Evolutionary conservation across 2,329 filamentous ascomycete species (phyloP), one percentile per base, ranked within the genome.

Genomic region (Penicillium sp.): DNA sequence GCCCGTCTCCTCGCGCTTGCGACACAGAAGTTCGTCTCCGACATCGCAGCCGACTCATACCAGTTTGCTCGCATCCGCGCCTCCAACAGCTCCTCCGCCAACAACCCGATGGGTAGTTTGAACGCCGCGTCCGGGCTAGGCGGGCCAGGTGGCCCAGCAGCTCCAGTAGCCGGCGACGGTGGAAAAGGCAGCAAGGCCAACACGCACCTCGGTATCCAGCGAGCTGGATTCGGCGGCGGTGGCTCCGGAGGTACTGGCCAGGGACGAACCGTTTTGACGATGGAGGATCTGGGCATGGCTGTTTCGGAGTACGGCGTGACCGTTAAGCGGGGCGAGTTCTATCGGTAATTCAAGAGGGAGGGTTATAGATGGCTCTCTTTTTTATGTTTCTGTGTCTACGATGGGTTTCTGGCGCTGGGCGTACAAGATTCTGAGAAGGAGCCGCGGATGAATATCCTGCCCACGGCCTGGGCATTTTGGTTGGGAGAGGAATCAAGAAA

Each of bases 271-370:
- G 92, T 98, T 47, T 78, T 98, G 54, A 97, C 93, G 0, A 97
- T 98, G 93, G 93, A 98, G 73, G 93, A 98, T 70, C 72, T 98
- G 62, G 93, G 93, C 13, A 97, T 97, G 90, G 93, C 93, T 1
- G 92, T 97, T 27, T 88, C 88, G 28, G 93, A 98, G 77, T 98
- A 97, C 68, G 93, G 93, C 1, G 90, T 98, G 45, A 98, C 95
- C 67, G 88, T 97, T 46, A 97, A 95, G 82, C 81, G 93, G 57
- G 91, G 92, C 66, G 93, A 98, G 75, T 98, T 97, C 68, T 98
- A 98, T 71, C 81, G 91, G 63, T 96, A 69, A 76, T 48, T n/a
- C 10, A 18, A 27, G 27, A 27, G 38, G 35, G 41, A 28, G n/a
- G 20, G 20, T 15, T 6, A 20, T n/a, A 27, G 27, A 25, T 31